A percentile compares a stretch with the other conserved stretches of the same genome.
Evolutionary conservation across 345 rosid species (phyloP).

Genomic region (Firmiana major): DNA sequence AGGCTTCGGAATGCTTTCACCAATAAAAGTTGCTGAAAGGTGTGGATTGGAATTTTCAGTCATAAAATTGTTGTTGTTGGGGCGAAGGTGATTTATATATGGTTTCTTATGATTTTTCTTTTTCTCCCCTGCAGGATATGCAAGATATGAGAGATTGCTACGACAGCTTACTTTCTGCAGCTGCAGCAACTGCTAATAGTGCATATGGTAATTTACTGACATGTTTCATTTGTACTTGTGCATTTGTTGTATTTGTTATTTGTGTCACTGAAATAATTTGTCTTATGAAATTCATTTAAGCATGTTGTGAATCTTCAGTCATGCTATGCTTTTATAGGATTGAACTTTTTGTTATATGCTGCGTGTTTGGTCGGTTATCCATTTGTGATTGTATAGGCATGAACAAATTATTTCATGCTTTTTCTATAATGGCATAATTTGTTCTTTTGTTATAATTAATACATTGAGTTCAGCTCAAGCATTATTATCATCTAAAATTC

Average conservation of each 20-base stretch:
- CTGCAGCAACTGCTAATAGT: conserved; percentile 92
- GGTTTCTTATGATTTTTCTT: background rate
- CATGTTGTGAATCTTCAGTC: background rate
- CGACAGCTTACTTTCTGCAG: conserved; percentile 87
- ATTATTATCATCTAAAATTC: background rate
- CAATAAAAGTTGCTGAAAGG: background rate
- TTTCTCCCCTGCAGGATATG: conserved; percentile 51
- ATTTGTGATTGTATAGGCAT: background rate
- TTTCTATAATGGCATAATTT: background rate
- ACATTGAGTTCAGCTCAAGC: background rate
- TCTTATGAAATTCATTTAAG: background rate
- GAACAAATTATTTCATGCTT: background rate
- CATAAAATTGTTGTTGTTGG: background rate
- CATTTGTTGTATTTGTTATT: background rate
- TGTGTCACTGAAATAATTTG: background rate
- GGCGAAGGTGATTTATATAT: background rate
- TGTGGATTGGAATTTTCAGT: background rate
- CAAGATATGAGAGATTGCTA: conserved; percentile 88
- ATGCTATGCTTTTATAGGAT: background rate
- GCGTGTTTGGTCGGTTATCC: background rate
- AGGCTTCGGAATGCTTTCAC: background rate
- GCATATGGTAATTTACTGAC: conserved; percentile 55
- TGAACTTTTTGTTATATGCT: background rate
- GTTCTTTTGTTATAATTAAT: background rate
- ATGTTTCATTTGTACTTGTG: background rate